Evolutionary conservation across 129 eudicot species (phyloP), one percentile per base, ranked within the genome.

Genomic region (Logfia minima): DNA sequence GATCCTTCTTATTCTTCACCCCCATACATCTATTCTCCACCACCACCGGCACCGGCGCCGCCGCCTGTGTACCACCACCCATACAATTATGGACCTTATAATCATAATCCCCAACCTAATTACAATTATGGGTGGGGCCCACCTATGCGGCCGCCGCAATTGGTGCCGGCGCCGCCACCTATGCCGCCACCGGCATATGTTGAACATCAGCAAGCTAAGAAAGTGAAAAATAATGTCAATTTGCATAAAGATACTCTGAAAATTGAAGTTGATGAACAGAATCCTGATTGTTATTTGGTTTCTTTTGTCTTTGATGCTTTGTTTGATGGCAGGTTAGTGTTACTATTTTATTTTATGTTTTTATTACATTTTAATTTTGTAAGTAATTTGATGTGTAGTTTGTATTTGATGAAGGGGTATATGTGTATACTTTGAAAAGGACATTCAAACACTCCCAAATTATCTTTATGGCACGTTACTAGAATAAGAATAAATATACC

Each of bases 271-370:
- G 96, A 92, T 85, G 87, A 83, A 78, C 63, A 76, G 31, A 81
- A 88, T 71, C 93, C 91, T 56, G 96, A 88, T 84, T 88, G 80
- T 23, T 70, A 86, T 81, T 72, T 92, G 89, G 94, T 92, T 72
- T 92, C 90, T 21, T 92, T 92, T 43, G 88, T 85, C 31, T 90
- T 92, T 68, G 98, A 92, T 82, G 98, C 98, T 6, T 61, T 90
- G 65, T 77, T 88, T 78, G 90, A 86, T 81, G 92, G 92, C 35
- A 87, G 89, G 90, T 90, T 78, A 43, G 73, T 52, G 61, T n/a
- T 53, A 16, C 26, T 24, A 24, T 24, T 24, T 24, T 24, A 24
- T 48, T 28, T 8, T 4, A 26, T 3, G 13, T 65, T 28, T 43
- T 1, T 61, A 59, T 60, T 37, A 24, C 23, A 23, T 74, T 19